phyloP scores from a whole-genome alignment of 331 rosid genomes.

The Pyrus hybrid region DNA sequence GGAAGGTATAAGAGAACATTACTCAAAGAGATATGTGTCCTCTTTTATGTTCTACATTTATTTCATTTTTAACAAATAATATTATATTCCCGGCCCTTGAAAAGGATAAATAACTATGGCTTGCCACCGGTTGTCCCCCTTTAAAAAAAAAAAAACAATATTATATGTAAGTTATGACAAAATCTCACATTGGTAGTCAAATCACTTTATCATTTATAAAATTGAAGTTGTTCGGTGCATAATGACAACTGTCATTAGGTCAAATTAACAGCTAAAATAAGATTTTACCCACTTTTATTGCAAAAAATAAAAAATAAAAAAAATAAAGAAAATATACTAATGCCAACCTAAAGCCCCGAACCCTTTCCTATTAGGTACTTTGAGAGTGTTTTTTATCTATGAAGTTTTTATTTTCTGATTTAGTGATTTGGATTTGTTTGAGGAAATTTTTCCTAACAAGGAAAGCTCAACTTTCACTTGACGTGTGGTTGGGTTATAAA shows the following conservation, averaged over 20 bases:
- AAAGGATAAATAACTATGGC: too few relatives aligned
- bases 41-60: background rate
- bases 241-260: background rate
- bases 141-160: too few relatives aligned
- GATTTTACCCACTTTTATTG: background rate
- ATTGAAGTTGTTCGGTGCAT: background rate
- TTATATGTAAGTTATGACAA: background rate
- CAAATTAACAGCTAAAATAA: background rate
- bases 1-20: too few relatives aligned
- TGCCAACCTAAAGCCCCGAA: background rate
- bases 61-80: background rate
- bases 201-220: too few relatives aligned
- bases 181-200: background rate
- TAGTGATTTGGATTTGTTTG: background rate
- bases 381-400: too few relatives aligned
- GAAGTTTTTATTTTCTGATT: background rate
- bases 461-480: background rate
- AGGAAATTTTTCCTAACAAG: background rate
- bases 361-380: too few relatives aligned
- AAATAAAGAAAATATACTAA: too few relatives aligned
- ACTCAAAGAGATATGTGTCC: background rate
- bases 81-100: accelerated
- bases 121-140: too few relatives aligned
- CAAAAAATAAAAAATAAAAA: too few relatives aligned
- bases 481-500: background rate